Evolutionary conservation across 2,329 filamentous ascomycete genomes (phyloP), one percentile per base, ranked within the genome.

Genomic region (Leptographium radiaticola): DNA sequence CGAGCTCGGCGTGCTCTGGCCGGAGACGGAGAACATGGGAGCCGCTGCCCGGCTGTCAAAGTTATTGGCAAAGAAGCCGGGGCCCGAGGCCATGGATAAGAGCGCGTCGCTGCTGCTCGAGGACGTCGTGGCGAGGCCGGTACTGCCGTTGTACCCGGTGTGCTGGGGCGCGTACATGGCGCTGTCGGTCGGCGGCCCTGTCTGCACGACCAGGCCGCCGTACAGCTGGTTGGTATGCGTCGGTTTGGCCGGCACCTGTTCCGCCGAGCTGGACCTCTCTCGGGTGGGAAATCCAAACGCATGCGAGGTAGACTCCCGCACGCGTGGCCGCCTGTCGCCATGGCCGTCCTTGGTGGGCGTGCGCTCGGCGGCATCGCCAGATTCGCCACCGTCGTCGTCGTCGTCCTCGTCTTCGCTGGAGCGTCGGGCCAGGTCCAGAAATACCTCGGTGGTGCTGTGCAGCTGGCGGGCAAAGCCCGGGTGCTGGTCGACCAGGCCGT

Each of bases 391-490:
- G 0, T 54, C 53, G 20, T 49, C 20, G 51, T 64, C 63, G 1
- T 60, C 58, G 44, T 63, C 63, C 12, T 67, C 66, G n/a, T 71
- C 69, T 9, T 71, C 71, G 25, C 67, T 66, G 7, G 68, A 70
- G 52, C 70, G 71, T 51, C 76, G 77, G 2, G 75, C 70, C 16
- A 84, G 70, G 1, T 70, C 67, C 4, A 81, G 69, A 55, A 89
- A 81, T 38, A 71, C 77, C 60, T 81, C 73, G 0, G 75, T 80
- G 13, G 79, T 74, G 6, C 70, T 66, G 49, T 75, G 75, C 13
- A 89, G 70, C 51, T 80, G 75, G 33, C 71, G 70, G 4, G 75
- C 76, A 42, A 86, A 72, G 16, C 76, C 73, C 0, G 83, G 77
- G 9, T 77, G 72, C 38, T 73, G 65, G 38, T 79, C 71, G 9